phyloP scores from a whole-genome alignment of 306 rosid genomes.

The Cercis canadensis region DNA sequence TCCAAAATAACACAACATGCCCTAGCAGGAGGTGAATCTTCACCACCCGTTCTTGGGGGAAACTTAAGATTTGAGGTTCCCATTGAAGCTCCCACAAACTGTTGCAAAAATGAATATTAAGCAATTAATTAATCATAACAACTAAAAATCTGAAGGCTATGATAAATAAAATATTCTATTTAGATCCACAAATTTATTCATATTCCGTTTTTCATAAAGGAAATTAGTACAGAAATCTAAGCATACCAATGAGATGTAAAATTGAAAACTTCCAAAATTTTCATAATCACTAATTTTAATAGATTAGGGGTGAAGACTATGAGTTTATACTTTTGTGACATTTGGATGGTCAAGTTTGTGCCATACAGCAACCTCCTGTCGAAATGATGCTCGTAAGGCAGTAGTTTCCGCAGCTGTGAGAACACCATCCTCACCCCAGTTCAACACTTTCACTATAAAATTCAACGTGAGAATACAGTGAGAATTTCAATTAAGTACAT shows the following conservation, averaged over 20 bases:
- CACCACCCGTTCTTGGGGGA: slow-evolving; percentile 51
- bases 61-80: slow-evolving; percentile 68
- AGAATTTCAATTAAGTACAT: slow-evolving; percentile 29
- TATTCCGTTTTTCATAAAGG: background rate
- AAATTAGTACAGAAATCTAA: background rate
- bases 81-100: slow-evolving; percentile 82
- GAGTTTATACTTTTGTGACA: slow-evolving; percentile 75
- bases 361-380: slow-evolving; percentile 98
- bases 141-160: slow-evolving; percentile 10
- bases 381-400: slow-evolving; percentile 87
- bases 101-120: slow-evolving; percentile 36
- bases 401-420: slow-evolving; percentile 76
- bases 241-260: background rate
- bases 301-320: slow-evolving; percentile 31
- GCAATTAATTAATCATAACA: background rate
- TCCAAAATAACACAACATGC: slow-evolving; percentile 82
- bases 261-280: background rate
- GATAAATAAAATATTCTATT: slow-evolving; percentile 10
- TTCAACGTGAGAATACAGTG: slow-evolving; percentile 39
- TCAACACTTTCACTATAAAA: slow-evolving; percentile 87
- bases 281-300: slow-evolving; percentile 21
- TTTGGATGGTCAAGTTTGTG: slow-evolving; percentile 95
- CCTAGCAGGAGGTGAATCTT: slow-evolving; percentile 54
- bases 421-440: slow-evolving; percentile 96
- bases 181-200: slow-evolving; percentile 11